Base-by-base conservation (phyloP, 148 eudicot species). In the Rhododendron griersonianum region DNA sequence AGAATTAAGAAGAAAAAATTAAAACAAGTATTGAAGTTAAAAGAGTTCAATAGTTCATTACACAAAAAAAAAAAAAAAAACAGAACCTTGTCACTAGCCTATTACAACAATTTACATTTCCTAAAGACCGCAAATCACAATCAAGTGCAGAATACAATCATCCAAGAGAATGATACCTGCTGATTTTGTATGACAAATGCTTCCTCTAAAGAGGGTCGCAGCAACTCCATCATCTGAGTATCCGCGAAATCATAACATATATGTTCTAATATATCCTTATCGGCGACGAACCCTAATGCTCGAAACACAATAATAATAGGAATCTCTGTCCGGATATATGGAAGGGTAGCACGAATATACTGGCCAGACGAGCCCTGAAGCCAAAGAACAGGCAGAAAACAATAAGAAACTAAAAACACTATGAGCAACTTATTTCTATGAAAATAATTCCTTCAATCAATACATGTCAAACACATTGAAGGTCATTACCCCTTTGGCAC, bases 161-260 rank as follows among this genome's bases (percentile, higher is more conserved):
- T 45, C 21, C n/a, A 73, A 74, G 85, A 85, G 45, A 78, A 10
- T 76, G 35, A 23, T 79, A 92, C 94, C 92, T 91, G 94, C 82
- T 97, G 99, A 89, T 97, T 97, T 91, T 97, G 99, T 88, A 97
- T 97, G 7, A 97, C 99, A 90, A 97, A 97, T 81, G 99, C 99
- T 92, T 97, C 99, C 85, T 97, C 99, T 84, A 97, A 73, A 51
- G 99, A 97, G 87, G 99, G 99, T 63, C 98, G 93, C 78, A 97
- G 94, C 91, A 97, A 88, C 86, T 97, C 99, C 99, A 97, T 95
- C 99, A 97, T 97, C 87, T 94, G 98, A 79, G 98, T 95, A 86
- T 95, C 98, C 78, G 91, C 76, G 82, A 97, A 97, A 89, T 95
- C 98, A 69, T 97, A 97, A 87, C 99, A 97, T 74, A 95, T 97